Conservation (phyloP, 2,329 filamentous ascomycete species). For the Epicoccum sorghinum region DNA sequence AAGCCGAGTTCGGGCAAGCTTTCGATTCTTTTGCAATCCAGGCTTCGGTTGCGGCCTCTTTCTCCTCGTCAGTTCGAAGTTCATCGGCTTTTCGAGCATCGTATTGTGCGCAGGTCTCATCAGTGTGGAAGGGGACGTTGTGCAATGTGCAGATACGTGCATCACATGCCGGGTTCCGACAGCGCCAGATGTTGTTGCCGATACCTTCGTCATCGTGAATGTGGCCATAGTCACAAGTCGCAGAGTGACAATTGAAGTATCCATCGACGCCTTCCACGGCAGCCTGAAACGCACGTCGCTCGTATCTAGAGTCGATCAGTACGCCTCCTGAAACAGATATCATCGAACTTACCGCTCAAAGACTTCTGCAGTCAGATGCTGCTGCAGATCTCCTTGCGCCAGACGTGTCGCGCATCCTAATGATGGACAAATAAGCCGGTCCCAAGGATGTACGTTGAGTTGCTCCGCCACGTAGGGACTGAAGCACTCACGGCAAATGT, state of each 20-base stretch:
- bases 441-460: background rate
- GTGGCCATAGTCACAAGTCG: conserved; percentile 2
- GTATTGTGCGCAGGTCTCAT: conserved; percentile 6
- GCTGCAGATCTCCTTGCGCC: background rate
- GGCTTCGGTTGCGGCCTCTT: background rate
- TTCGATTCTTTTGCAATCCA: background rate
- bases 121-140: conserved; percentile 11
- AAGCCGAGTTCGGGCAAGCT: background rate
- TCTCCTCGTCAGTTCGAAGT: background rate
- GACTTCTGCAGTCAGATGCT: background rate
- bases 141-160: conserved; percentile 7
- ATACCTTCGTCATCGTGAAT: background rate
- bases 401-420: background rate
- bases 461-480: background rate
- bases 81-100: background rate
- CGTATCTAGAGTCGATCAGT: background rate
- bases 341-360: background rate
- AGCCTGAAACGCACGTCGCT: background rate
- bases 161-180: background rate
- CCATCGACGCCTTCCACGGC: background rate
- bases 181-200: background rate
- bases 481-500: background rate
- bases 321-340: background rate
- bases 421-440: background rate
- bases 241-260: background rate